Base-by-base conservation (phyloP, 371 early-diverging fungal genomes). In the Mucor velutinosus region DNA sequence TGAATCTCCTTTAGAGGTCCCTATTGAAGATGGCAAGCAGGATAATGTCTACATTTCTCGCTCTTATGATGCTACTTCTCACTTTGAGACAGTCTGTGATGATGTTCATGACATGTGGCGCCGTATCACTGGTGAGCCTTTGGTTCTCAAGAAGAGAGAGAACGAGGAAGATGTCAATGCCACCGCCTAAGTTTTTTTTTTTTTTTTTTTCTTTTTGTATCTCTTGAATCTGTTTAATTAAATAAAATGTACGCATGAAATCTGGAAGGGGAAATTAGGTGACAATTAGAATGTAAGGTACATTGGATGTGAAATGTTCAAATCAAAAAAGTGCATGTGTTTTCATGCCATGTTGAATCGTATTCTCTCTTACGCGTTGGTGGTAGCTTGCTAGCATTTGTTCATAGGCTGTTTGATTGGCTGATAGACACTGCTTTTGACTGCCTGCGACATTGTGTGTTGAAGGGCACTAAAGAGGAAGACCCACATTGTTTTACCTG, bases 11-110 rank as follows among this genome's bases (percentile, higher is more conserved):
- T 73, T 98, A 58, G 90, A 88, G 63, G 97, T 92, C 74, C 99
- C 99, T 27, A 60, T 86, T 45, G 85, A 88, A 4, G 94, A 96
- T 76, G 98, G 98, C 43, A 87, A 76, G 47, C 76, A 82, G 23
- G 95, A 95, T 63, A 86, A 93, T 63, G 88, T 96, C 49, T 99
- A 91, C 79, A 87, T 99, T 56, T 92, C 96, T 65, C 92, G 92
- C 71, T 94, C 94, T 33, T 99, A 98, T 76, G 99, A 99, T 86
- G 98, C 99, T 43, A 96, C 99, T 17, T 93, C 96, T 25, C 98
- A 99, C 87, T 99, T 99, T 89, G 99, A 97, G 78, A 94, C 98
- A 60, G 94, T 97, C 23, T 97, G 94, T 80, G 91, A 93, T 47
- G 99, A 99, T 80, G 95, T 99, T 69, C 94, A 95, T 84, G 88